Evolutionary conservation across 2,329 filamentous ascomycete species (phyloP).

Genomic region (Aureobasidium sp.): DNA sequence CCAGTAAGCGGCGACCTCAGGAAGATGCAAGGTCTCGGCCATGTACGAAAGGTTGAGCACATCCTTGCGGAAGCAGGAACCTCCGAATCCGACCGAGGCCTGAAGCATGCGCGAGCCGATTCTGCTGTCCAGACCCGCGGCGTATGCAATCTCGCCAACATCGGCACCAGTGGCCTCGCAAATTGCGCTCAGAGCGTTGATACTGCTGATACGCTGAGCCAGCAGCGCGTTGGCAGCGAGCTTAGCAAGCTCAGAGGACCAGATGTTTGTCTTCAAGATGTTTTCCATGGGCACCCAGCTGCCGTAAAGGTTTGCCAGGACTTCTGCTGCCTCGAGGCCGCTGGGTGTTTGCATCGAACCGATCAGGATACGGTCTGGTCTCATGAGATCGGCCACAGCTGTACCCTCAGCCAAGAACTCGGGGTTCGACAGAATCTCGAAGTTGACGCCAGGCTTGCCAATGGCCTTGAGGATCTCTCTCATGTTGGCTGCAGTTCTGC

Average conservation of each 20-base stretch:
- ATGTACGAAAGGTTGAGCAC: slow-evolving; percentile 65
- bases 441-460: slow-evolving; percentile 42
- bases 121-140: slow-evolving; percentile 57
- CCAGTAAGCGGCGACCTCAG: slow-evolving; percentile 70
- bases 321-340: slow-evolving; percentile 53
- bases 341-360: slow-evolving; percentile 54
- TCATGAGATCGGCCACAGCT: slow-evolving; percentile 60
- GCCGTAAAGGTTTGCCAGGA: slow-evolving; percentile 57
- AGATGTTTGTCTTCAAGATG: slow-evolving; percentile 65
- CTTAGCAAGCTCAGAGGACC: slow-evolving; percentile 71
- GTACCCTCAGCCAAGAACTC: slow-evolving; percentile 75
- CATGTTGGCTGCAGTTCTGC: slow-evolving; percentile 61
- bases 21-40: slow-evolving; percentile 58
- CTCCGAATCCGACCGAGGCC: slow-evolving; percentile 68
- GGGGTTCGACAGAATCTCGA: slow-evolving; percentile 72
- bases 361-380: slow-evolving; percentile 66
- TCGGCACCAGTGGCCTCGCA: slow-evolving; percentile 70
- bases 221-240: slow-evolving; percentile 73
- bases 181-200: slow-evolving; percentile 72
- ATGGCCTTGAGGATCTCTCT: slow-evolving; percentile 50
- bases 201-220: slow-evolving; percentile 70
- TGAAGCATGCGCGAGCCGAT: slow-evolving; percentile 67
- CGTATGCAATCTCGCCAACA: slow-evolving; percentile 60
- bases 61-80: slow-evolving; percentile 76
- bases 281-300: slow-evolving; percentile 59